Base-by-base conservation (phyloP, 495 filamentous ascomycete genomes). In the Articulospora tetracladia region DNA sequence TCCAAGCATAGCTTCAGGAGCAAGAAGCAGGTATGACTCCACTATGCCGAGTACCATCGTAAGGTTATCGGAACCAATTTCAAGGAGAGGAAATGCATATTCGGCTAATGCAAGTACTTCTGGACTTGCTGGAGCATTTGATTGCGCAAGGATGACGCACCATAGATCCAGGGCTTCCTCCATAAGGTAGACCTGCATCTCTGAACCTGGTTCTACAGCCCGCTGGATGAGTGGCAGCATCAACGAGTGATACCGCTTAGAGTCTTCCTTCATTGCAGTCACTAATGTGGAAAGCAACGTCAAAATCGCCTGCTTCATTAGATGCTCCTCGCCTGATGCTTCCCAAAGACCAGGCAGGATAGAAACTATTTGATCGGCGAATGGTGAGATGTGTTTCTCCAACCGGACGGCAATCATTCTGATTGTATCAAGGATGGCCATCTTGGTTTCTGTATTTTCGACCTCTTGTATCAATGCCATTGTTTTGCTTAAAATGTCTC, bases 161-260 rank as follows among this genome's bases (percentile, higher is more conserved):
- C 92, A 97, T 23, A 98, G 82, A 28, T 97, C 92, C 13, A 98
- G 76, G 0, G 92, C 90, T 66, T 98, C 94, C 59, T 98, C 94
- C 12, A 96, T 80, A 8, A 98, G 85, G 67, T 96, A 94, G 7
- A 95, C 70, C 62, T 89, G 84, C 27, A 87, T 84, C 28, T 92
- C 84, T 4, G 90, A 93, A n/a, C 82, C 83, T 3, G 88, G 85
- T 59, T 93, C 84, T 50, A 93, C 83, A 4, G 91, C 91, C 58
- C 84, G 87, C 47, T 79, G 73, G 36, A 98, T 89, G 26, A 97
- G 77, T 0, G 92, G 92, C 30, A 96, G 73, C 52, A 95, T 87
- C 61, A 88, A 74, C 22, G 72, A 61, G 58, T 95, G 89, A 55
- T 92, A 94, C 30, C 82, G 79, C 41, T 78, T 77, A 12, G 88